A percentile compares a stretch with the other conserved stretches of the same genome.
These are phyloP conservation scores for Penicillium sp. DNA, from an alignment of 2,329 filamentous ascomycete genomes.

Conservation along the genomic window DNA sequence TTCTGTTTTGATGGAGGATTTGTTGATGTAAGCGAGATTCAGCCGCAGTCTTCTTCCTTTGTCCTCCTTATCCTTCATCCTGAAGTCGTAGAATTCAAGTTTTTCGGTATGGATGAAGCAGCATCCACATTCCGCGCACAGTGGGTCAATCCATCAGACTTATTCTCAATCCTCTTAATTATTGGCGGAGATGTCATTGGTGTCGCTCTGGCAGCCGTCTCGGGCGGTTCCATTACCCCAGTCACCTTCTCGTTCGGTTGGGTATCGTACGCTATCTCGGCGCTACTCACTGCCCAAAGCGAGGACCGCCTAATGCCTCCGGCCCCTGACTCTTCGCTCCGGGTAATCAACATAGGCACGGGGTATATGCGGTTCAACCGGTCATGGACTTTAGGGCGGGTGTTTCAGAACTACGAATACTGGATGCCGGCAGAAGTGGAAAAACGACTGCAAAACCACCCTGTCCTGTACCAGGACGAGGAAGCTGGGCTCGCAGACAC, in stretches of 20 bases:
- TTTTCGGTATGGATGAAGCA: not conserved
- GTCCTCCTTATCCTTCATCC: not conserved
- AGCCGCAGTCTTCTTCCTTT: not conserved
- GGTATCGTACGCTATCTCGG: constrained; percentile 37
- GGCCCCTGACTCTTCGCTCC: constrained; percentile 28
- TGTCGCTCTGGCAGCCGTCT: constrained; percentile 35
- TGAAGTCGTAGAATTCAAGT: not conserved
- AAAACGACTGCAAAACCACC: constrained; percentile 4
- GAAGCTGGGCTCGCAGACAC: not conserved
- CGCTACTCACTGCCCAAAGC: constrained; percentile 32
- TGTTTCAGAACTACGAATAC: constrained; percentile 44
- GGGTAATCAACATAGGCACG: constrained; percentile 38
- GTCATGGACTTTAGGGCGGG: constrained; percentile 45
- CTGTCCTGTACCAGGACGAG: not conserved
- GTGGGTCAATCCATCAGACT: constrained; percentile 24
- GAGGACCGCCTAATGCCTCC: constrained; percentile 36
- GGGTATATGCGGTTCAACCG: constrained; percentile 41
- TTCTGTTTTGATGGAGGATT: not conserved
- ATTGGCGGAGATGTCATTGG: constrained; percentile 38
- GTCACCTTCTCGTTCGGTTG: constrained; percentile 43
- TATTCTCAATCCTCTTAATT: constrained; percentile 37
- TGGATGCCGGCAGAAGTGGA: constrained; percentile 20
- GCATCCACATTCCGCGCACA: not conserved
- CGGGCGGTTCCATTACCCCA: constrained; percentile 28
- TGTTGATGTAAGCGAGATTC: not conserved